Evolutionary conservation across 805 yeast genomes (phyloP), one percentile per base, ranked within the genome.

Genomic region (Komagataella kurtzmanii): DNA sequence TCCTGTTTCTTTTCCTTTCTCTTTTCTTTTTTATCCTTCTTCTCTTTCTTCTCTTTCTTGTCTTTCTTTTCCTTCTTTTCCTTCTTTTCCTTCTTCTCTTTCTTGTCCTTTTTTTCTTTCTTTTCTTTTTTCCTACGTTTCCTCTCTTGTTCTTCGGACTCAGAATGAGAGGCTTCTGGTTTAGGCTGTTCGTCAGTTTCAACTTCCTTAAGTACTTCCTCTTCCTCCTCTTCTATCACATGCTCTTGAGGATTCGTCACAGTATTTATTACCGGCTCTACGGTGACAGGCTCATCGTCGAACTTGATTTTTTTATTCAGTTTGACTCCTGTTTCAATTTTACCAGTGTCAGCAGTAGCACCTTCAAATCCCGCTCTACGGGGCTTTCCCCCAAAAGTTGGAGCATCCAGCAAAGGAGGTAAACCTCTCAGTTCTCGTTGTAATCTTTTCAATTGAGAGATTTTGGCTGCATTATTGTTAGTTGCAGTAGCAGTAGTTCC

Each of bases 401-500:
- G 40, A 10, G 40, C 40, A 8, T 30, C 40, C 46, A 66, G 54
- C 12, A 68, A 55, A 3, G 72, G 72, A 6, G 70, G 69, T 40
- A 68, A 51, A 3, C 72, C 72, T 51, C 69, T 58, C 17, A 68
- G 55, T 45, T 65, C 70, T 58, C 72, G 60, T 52, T 66, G 70
- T 36, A 67, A 56, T 54, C 72, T 63, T 50, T 66, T 66, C 50
- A 68, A 52, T 52, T 67, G 71, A 44, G 66, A 59, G 17, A 65
- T 52, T 6, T 57, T 60, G 4, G 66, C 59, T 17, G 63, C 54
- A 24, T 58, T 60, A 1, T 64, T 61, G 6, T 67, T 66, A 4
- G 54, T 48, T 51, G 61, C 62, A 14, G 51, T 51, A 0, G 55
- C 24, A 2, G 49, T 17, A n/a, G 51, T 45, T 3, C 40, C 40